A percentile compares a stretch with the other conserved stretches of the same genome.
phyloP scores from a whole-genome alignment of 73 alveolate species.

The Paramecium caudatum region DNA sequence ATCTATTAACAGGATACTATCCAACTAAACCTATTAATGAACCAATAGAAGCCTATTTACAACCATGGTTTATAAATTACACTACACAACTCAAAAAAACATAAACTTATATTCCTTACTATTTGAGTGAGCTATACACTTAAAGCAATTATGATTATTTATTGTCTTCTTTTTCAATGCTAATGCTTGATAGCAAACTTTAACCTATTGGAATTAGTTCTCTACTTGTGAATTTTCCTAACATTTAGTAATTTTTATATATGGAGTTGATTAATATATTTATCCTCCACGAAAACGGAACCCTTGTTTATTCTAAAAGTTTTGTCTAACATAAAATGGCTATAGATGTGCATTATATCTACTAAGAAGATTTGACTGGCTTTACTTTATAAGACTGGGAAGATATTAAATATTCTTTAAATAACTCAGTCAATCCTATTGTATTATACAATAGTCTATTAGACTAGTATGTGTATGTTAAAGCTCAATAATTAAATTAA shows the following conservation, averaged over 20 bases:
- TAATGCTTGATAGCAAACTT: neutral
- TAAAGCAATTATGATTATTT: neutral
- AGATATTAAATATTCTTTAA: neutral
- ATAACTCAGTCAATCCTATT: neutral
- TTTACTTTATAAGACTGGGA: neutral
- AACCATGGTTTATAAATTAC: constrained; percentile 8
- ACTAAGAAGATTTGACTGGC: neutral
- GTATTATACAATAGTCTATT: neutral
- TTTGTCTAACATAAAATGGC: neutral
- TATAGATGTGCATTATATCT: neutral
- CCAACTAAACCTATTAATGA: constrained; percentile 1
- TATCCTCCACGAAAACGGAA: neutral
- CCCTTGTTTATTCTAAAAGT: constrained; percentile 2
- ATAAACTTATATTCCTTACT: neutral
- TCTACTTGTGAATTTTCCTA: neutral
- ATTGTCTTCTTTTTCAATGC: neutral
- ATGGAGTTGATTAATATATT: neutral
- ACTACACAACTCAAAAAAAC: neutral
- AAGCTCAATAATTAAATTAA: neutral
- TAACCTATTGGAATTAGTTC: neutral
- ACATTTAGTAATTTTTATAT: neutral
- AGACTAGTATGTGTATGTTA: neutral
- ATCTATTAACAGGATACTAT: constrained; percentile 9
- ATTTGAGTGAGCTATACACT: neutral
- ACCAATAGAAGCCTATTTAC: neutral